Conservation (phyloP, 495 filamentous ascomycete genomes). For the Monascus purpureus region DNA sequence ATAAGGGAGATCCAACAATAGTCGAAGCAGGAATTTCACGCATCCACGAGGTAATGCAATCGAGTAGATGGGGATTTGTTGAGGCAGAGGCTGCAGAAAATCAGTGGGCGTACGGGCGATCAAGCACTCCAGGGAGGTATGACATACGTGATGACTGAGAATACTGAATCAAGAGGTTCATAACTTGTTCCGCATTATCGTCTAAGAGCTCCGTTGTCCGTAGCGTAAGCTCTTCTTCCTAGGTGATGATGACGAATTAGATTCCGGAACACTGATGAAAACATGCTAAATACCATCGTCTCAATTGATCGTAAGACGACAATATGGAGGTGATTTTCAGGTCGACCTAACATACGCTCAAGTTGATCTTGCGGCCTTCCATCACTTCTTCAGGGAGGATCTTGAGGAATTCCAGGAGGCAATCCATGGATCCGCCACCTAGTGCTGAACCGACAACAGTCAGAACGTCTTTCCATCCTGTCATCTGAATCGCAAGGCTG, state of each 20-base stretch:
- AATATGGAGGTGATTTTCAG: slow-evolving; percentile 8
- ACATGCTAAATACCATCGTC: too few species aligned
- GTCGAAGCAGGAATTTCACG: slow-evolving; percentile 74
- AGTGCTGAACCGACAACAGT: slow-evolving; percentile 62
- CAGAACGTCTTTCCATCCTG: slow-evolving; percentile 88
- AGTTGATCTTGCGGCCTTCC: slow-evolving; percentile 95
- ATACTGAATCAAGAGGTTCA: slow-evolving; percentile 75
- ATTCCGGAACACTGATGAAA: slow-evolving; percentile 18
- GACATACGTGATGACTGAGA: slow-evolving; percentile 74
- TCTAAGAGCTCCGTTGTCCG: slow-evolving; percentile 80
- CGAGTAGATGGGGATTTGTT: slow-evolving; percentile 78
- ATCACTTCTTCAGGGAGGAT: slow-evolving; percentile 98
- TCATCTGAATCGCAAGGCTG: slow-evolving; percentile 91
- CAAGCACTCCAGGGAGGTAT: neutral
- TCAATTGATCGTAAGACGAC: too few species aligned
- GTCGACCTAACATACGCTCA: slow-evolving; percentile 75
- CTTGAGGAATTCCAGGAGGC: slow-evolving; percentile 86
- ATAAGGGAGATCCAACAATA: slow-evolving; percentile 72
- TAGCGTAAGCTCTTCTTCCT: slow-evolving; percentile 83
- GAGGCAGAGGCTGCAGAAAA: slow-evolving; percentile 43
- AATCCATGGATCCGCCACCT: slow-evolving; percentile 63
- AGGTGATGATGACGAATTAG: slow-evolving; percentile 32
- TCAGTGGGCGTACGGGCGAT: neutral
- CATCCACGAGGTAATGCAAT: slow-evolving; percentile 94
- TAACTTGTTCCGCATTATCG: slow-evolving; percentile 77